These are phyloP conservation scores for Flaveria robusta DNA, from an alignment of 129 eudicot genomes.

Conservation along the genomic window DNA sequence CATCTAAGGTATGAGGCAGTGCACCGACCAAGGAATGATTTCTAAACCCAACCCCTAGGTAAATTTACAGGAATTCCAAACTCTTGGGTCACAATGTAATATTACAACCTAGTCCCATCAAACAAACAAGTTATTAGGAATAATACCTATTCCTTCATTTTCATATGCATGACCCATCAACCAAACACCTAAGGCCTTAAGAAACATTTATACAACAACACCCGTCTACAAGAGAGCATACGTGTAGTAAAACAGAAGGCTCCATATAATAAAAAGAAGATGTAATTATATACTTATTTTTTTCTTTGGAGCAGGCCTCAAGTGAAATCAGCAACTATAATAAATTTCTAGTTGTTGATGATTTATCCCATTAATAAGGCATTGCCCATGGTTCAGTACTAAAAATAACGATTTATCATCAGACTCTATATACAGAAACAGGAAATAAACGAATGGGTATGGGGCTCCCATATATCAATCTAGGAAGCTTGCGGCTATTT, in stretches of 20 bases:
- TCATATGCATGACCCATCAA: constrained; percentile 5
- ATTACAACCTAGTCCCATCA: background rate
- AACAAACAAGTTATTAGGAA: constrained; percentile 1
- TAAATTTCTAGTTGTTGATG: background rate
- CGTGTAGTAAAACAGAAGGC: constrained; percentile 1
- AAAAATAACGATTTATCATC: background rate
- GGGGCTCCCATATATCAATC: constrained; percentile 6
- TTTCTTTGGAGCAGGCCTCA: background rate
- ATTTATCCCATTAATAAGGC: constrained; percentile 15
- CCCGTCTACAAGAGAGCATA: background rate
- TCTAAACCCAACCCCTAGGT: background rate
- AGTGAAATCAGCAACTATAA: background rate
- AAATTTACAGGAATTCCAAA: background rate
- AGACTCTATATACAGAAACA: constrained; percentile 18
- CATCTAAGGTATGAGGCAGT: background rate
- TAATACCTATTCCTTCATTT: background rate
- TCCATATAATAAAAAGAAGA: background rate
- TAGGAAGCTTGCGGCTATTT: background rate
- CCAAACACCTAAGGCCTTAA: background rate
- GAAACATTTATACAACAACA: constrained; percentile 2
- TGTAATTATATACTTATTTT: too few species aligned
- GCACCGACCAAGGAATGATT: background rate
- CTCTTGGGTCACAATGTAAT: background rate
- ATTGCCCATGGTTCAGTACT: constrained; percentile 3
- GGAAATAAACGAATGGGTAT: background rate